phyloP scores from a whole-genome alignment of 352 stramenopile species.

The Pythium apleroticum region DNA sequence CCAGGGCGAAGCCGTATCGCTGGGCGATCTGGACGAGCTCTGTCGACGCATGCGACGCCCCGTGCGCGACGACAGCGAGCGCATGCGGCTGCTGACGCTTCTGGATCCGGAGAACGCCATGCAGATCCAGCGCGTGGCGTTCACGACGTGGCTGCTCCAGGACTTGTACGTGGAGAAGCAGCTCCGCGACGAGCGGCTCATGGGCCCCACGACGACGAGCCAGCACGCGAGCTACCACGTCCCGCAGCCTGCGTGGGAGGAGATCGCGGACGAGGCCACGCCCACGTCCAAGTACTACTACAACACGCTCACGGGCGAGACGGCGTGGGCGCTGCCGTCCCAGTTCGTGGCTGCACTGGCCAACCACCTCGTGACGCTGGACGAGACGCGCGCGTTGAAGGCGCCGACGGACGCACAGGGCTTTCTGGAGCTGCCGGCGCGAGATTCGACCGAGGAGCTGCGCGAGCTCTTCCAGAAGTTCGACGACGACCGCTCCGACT shows the following conservation, averaged over 20 bases:
- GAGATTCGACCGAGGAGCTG: slow-evolving; percentile 48
- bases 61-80: slow-evolving; percentile 45
- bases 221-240: slow-evolving; percentile 18
- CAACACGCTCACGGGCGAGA: slow-evolving; percentile 54
- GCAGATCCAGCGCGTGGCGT: slow-evolving; percentile 49
- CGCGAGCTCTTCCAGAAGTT: slow-evolving; percentile 51
- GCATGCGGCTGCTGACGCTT: slow-evolving; percentile 43
- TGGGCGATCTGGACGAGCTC: slow-evolving; percentile 50
- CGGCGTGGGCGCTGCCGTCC: slow-evolving; percentile 45
- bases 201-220: not conserved
- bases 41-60: slow-evolving; percentile 41
- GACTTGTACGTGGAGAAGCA: slow-evolving; percentile 35
- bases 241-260: slow-evolving; percentile 47
- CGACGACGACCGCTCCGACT: slow-evolving; percentile 53
- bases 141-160: slow-evolving; percentile 51
- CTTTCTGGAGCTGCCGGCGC: slow-evolving; percentile 13
- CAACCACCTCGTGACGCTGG: slow-evolving; percentile 26
- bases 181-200: slow-evolving; percentile 12
- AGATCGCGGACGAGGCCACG: slow-evolving; percentile 35
- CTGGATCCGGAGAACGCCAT: slow-evolving; percentile 66
- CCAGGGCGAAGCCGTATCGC: slow-evolving; percentile 33
- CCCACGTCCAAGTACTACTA: slow-evolving; percentile 38
- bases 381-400: slow-evolving; percentile 24
- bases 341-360: slow-evolving; percentile 41
- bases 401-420: slow-evolving; percentile 9